Base-by-base conservation (phyloP, 2,329 filamentous ascomycete species). In the Penicillium verrucosum region DNA sequence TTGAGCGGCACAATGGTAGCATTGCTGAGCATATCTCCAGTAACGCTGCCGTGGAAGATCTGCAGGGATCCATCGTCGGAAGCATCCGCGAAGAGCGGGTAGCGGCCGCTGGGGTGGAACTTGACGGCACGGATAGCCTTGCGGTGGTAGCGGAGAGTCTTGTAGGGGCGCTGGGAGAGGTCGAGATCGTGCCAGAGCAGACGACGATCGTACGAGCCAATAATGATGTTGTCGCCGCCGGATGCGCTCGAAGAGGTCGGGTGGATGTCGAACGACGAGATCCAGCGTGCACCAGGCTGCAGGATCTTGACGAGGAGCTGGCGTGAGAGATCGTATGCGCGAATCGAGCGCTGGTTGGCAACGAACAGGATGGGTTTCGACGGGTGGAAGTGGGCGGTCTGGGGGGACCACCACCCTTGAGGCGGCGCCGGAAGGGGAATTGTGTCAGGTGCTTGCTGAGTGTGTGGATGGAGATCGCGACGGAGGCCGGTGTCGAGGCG, bases 161-260 rank as follows among this genome's bases (percentile, higher is more conserved):
- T 97, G 81, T 96, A 97, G 0, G 94, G 94, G 48, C 90, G 86
- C 61, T 84, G 87, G 0, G 90, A 94, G 36, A 99, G 85, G 65
- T 99, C 94, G 52, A 97, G 82, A 76, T 99, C 94, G 77, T 97
- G 94, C 94, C 94, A 99, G 32, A 99, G 82, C 3, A 99, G 81
- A 45, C 93, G 87, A 63, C 92, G 87, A 77, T 99, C 94, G 77
- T 97, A 99, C 0, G 92, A 94, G 43, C 92, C 92, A 11, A 97
- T 90, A 57, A 97, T 90, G 54, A 99, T 77, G 71, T 99, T 97
- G 77, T 96, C 92, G 44, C 94, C 94, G 18, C 89, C 89, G 1
- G 92, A 86, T 71, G 97, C 93, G 43, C 96, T 84, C 65, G 95
- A 91, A 60, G 97, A 92, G n/a, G 75, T 78, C 0, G 92, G 88